Evolutionary conservation across 257 asterid species (phyloP).

Genomic region (Oldenlandia corymbosa): DNA sequence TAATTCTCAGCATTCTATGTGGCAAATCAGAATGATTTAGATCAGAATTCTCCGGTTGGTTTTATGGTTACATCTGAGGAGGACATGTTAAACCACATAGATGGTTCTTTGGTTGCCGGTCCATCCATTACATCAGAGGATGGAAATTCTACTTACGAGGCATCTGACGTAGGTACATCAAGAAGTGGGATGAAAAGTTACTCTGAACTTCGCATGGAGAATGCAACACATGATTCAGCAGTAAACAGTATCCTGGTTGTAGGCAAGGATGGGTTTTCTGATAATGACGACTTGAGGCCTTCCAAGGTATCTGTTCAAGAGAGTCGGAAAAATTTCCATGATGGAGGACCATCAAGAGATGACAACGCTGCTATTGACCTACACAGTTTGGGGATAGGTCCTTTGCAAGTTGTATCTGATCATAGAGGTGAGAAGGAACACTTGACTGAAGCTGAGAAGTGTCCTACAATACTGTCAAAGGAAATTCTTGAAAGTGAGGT

Average conservation of each 20-base stretch:
- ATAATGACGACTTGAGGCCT: conserved; percentile 19
- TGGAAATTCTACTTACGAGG: conserved; percentile 28
- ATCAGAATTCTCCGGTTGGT: conserved; percentile 24
- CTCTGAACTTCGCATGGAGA: conserved; percentile 22
- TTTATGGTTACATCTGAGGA: conserved; percentile 28
- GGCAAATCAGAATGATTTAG: conserved; percentile 28
- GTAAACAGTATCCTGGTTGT: conserved; percentile 21
- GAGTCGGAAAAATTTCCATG: conserved; percentile 15
- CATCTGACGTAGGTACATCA: conserved; percentile 35
- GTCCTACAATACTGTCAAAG: conserved; percentile 15
- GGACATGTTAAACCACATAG: conserved; percentile 32
- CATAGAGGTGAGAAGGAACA: conserved; percentile 15
- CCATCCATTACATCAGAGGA: conserved; percentile 29
- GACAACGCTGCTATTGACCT: conserved; percentile 1
- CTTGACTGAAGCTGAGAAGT: conserved; percentile 15
- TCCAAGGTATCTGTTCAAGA: conserved; percentile 20
- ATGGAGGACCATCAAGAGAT: conserved; percentile 11
- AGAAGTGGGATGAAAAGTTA: conserved; percentile 11
- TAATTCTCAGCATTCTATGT: conserved; percentile 51
- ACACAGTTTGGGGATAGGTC: conserved; percentile 5
- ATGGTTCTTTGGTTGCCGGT: conserved; percentile 30
- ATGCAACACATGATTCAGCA: conserved; percentile 19
- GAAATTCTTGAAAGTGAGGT: conserved; percentile 22
- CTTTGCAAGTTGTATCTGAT: conserved; percentile 5
- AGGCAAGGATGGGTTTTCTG: conserved; percentile 25